Evolutionary conservation across 805 yeast genomes (phyloP), one percentile per base, ranked within the genome.

Genomic region (Yamadazyma endophytica): DNA sequence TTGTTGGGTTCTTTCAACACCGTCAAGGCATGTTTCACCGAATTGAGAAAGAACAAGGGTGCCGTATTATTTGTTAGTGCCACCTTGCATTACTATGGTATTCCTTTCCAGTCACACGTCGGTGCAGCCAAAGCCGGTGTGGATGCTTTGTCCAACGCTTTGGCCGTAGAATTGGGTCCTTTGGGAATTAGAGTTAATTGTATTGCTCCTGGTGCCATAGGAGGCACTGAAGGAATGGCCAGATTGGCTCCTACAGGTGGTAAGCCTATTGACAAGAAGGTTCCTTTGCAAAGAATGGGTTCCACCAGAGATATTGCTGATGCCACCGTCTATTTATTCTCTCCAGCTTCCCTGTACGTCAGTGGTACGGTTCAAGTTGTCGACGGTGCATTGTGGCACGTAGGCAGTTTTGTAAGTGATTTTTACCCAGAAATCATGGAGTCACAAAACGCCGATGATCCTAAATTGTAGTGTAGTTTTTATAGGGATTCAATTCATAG

Each of bases 101-200:
- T 83, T 17, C 95, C 96, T 9, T 78, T 82, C 63, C 97, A 90
- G 59, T 49, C 78, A 5, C 97, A 90, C 49, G 96, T 88, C 3
- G 82, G 89, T 5, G 96, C 97, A 0, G 97, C 97, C 3, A 90
- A 90, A 59, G 96, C 97, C 1, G 97, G 96, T 16, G 72, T 90
- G 24, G 97, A 90, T 54, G 94, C 96, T 3, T 64, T 89, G 21
- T 77, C 86, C 17, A 79, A 82, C 42, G 81, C 88, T 2, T 59
- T 89, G 37, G 95, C 96, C 2, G 92, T 88, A 5, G 97, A 89
- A 58, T 67, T 86, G 33, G 97, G 97, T 1, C 95, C 96, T 2
- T 53, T 85, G 33, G 97, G 97, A 4, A 72, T 89, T 26, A 73
- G 92, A 35, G 73, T 79, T 27, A 89, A 90, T 54, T 77, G 84